phyloP scores from a whole-genome alignment of 441 rosid species.

The Pelargonium australe region DNA sequence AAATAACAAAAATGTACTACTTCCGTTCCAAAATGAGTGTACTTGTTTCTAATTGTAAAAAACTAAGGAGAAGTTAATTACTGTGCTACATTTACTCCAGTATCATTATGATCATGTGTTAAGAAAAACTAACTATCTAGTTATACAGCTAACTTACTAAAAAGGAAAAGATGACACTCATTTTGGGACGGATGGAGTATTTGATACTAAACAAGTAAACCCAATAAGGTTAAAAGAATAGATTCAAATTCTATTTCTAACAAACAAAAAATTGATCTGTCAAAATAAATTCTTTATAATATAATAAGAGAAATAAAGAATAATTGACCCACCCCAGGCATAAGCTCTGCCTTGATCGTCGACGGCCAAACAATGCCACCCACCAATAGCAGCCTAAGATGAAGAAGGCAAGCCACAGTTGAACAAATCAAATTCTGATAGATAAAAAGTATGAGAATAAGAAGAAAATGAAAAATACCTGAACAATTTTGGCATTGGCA shows the following conservation, averaged over 20 bases:
- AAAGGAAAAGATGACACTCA: too few species aligned
- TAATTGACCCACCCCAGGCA: constrained; percentile 70
- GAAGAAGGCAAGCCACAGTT: constrained; percentile 4
- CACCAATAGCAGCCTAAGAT: constrained; percentile 91
- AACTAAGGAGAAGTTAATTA: not conserved
- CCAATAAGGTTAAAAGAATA: not conserved
- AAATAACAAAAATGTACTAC: not conserved
- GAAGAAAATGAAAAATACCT: constrained; percentile 35
- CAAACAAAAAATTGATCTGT: not conserved
- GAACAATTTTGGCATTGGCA: constrained; percentile 64
- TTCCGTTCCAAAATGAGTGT: not conserved
- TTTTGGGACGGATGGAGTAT: too few species aligned
- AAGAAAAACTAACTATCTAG: not conserved
- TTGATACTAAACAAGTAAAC: not conserved
- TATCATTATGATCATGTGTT: too few species aligned
- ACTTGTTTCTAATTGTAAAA: too few species aligned
- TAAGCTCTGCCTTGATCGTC: constrained; percentile 96
- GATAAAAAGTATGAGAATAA: not conserved
- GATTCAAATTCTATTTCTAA: not conserved
- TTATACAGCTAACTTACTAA: too few species aligned
- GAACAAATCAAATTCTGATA: not conserved
- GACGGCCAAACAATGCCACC: constrained; percentile 99
- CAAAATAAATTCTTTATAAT: not conserved
- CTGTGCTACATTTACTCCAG: too few species aligned
- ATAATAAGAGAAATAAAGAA: not conserved